Conservation (phyloP, 164 flowering plant genomes). For the Sextonia rubra region DNA sequence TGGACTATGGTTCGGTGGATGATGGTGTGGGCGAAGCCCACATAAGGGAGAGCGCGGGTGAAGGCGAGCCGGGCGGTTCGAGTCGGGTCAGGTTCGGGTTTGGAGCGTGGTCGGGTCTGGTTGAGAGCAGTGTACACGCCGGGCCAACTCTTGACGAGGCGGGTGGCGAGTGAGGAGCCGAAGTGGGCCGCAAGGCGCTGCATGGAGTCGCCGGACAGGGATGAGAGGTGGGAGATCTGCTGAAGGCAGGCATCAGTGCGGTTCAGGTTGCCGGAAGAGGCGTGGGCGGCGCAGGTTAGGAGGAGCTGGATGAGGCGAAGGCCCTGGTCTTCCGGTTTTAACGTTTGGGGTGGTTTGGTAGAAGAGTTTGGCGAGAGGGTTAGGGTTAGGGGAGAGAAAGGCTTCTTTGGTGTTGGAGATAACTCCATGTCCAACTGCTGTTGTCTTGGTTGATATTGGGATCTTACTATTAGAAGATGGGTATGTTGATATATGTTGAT, state of each 20-base stretch:
- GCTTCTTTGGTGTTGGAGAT: conserved; percentile 14
- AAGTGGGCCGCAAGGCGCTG: conserved; percentile 37
- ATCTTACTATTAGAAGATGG: neutral
- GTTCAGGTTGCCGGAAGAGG: conserved; percentile 35
- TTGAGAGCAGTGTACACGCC: conserved; percentile 30
- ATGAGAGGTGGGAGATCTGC: conserved; percentile 33
- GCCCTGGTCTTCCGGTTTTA: conserved; percentile 35
- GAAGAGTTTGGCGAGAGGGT: conserved; percentile 19
- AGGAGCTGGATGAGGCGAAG: conserved; percentile 33
- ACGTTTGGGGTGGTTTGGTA: conserved; percentile 7
- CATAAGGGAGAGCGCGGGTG: conserved; percentile 18
- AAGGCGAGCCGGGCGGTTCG: conserved; percentile 5
- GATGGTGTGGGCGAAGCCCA: neutral
- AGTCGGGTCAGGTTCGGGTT: conserved; percentile 3
- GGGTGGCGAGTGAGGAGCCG: conserved; percentile 30
- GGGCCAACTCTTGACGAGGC: conserved; percentile 38
- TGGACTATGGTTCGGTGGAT: neutral
- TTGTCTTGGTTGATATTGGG: neutral
- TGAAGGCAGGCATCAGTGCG: conserved; percentile 29
- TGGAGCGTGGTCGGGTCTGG: neutral
- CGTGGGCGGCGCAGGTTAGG: conserved; percentile 33
- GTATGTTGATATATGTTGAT: neutral
- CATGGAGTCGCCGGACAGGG: conserved; percentile 37
- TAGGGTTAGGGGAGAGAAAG: conserved; percentile 14
- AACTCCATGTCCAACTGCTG: neutral